Percentiles rank a stretch among this genome's conserved stretches.
Conservation (phyloP, 1,284 basidiomycete genomes). For the Trichosporon faecale region DNA sequence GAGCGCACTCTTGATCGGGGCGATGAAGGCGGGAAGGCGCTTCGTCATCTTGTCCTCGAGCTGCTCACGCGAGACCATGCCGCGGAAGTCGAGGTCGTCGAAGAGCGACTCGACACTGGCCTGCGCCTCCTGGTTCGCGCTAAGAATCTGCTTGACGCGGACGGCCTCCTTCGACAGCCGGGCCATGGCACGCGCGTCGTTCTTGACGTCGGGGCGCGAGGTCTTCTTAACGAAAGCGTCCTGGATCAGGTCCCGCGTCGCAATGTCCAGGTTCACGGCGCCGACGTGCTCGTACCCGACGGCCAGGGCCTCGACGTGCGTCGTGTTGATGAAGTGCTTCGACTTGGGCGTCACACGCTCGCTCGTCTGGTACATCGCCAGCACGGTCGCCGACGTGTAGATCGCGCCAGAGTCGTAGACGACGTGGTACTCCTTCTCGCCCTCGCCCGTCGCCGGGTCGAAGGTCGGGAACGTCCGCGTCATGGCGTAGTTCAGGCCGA, state of each 20-base stretch:
- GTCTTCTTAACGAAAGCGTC: conserved; percentile 67
- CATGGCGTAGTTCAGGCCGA: conserved; percentile 95
- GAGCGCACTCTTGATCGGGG: conserved; percentile 76
- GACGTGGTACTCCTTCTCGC: conserved; percentile 74
- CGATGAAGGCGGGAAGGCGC: conserved; percentile 59
- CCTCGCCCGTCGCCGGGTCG: conserved; percentile 38
- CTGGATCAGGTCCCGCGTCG: conserved; percentile 76
- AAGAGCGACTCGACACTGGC: conserved; percentile 78
- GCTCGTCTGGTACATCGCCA: conserved; percentile 66
- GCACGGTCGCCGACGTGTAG: conserved; percentile 79
- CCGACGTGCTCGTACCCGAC: conserved; percentile 77
- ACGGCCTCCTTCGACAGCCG: conserved; percentile 91
- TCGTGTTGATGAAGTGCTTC: conserved; percentile 59
- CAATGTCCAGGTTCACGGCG: conserved; percentile 78
- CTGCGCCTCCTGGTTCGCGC: conserved; percentile 79
- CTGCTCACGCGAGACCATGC: conserved; percentile 68
- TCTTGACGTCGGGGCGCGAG: conserved; percentile 31
- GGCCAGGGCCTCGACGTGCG: conserved; percentile 70
- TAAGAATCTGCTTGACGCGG: conserved; percentile 86
- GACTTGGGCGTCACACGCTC: conserved; percentile 51
- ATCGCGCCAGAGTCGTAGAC: conserved; percentile 93
- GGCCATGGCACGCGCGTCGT: conserved; percentile 80
- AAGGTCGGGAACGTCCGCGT: conserved; percentile 70
- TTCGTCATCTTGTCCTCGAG: conserved; percentile 67
- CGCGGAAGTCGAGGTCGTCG: conserved; percentile 85